These are phyloP conservation scores for Ophiocordyceps unilateralis DNA, from an alignment of 2,329 filamentous ascomycete species.

Conservation along the genomic window DNA sequence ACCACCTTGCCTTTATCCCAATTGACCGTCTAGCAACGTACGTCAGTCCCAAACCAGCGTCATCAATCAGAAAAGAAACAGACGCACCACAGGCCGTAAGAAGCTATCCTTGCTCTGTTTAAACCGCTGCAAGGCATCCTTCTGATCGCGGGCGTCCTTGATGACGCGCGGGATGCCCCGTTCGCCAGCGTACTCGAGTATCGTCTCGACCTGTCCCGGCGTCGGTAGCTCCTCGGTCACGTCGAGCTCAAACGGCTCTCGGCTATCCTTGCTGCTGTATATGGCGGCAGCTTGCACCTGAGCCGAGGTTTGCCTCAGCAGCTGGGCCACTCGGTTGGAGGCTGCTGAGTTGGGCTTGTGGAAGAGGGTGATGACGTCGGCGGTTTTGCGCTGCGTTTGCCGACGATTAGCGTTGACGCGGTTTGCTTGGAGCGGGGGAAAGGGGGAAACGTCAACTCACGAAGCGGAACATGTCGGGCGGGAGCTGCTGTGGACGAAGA, in stretches of 20 bases:
- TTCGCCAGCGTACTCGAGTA: conserved; percentile 63
- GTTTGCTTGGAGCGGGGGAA: too few relatives aligned
- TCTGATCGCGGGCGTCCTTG: conserved; percentile 52
- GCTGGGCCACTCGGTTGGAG: conserved; percentile 54
- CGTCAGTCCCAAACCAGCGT: too few relatives aligned
- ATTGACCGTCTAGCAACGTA: conserved; percentile 65
- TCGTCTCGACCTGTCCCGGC: conserved; percentile 62
- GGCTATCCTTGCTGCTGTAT: conserved; percentile 19
- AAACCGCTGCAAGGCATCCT: conserved; percentile 66
- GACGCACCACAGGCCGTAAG: conserved; percentile 57
- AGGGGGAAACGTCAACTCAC: too few relatives aligned
- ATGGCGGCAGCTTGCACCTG: conserved; percentile 20
- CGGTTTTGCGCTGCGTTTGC: conserved; percentile 46
- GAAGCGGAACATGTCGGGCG: conserved; percentile 8
- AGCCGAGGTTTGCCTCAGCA: conserved; percentile 61
- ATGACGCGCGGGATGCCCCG: conserved; percentile 45
- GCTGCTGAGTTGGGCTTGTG: conserved; percentile 62
- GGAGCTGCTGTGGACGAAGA: not conserved
- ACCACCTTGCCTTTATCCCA: conserved; percentile 82
- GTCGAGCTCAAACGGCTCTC: conserved; percentile 68
- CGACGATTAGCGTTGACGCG: conserved; percentile 1
- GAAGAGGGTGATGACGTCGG: conserved; percentile 92
- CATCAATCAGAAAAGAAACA: not conserved
- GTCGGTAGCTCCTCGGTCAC: conserved; percentile 71
- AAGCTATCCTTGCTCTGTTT: conserved; percentile 54